Base-by-base conservation (phyloP, 192 early-diverging fungal species). In the Umbelopsis sp. region DNA sequence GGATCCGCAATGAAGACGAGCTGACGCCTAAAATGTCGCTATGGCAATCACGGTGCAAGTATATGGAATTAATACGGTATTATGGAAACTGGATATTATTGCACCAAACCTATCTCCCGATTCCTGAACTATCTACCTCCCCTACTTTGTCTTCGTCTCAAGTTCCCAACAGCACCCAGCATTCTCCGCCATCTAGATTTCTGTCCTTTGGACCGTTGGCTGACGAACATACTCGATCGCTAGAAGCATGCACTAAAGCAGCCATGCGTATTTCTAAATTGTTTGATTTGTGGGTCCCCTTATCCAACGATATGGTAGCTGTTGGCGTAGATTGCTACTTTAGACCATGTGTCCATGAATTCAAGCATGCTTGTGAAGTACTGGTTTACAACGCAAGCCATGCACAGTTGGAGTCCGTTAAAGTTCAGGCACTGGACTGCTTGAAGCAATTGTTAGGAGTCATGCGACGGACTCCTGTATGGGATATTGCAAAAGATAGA, bases 321-420 rank as follows among this genome's bases (percentile, higher is more conserved):
- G 16, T 70, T 21, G 25, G 71, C 29, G 70, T 74, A 1, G 77
- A 78, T 43, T 78, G 77, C 52, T 78, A 78, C 45, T 78, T 78
- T 44, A 65, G 77, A 43, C 77, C 77, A 0, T 78, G 77, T 62
- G 72, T 78, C 29, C 77, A 78, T 53, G 77, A 78, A 50, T 70
- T 78, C 3, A 74, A 74, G 25, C 73, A 71, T 49, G 77, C 72
- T 6, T 74, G 77, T 56, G 77, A 78, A n/a, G 74, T 78, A n/a
- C 45, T 78, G 12, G 45, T 71, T 16, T 78, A 74, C 47, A 72
- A 74, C 36, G 69, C 74, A 2, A 69, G 71, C 20, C 56, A 62
- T 32, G 56, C 56, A 16, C 51, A 71, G 20, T 17, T 66, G 44
- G 52, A 69, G 5, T 31, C 45, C 2, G 49, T 78, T 3, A 51